Evolutionary conservation across 805 yeast genomes (phyloP), one percentile per base, ranked within the genome.

Genomic region (Candida corydali): DNA sequence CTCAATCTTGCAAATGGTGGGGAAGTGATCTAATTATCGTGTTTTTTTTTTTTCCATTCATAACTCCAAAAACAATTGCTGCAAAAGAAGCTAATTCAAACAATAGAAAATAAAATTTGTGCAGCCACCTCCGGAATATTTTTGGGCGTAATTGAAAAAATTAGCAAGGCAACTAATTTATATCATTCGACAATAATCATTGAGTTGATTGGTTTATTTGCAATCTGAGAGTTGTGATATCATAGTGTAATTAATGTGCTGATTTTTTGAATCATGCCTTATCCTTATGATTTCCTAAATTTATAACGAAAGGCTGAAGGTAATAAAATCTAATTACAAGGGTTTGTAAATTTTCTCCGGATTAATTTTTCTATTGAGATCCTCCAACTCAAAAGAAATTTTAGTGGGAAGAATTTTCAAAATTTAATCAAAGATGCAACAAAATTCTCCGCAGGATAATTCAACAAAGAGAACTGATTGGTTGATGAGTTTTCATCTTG

Each of bases 311-410:
- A n/a, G n/a, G n/a, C n/a, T n/a, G n/a, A n/a, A n/a, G n/a, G 26
- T 24, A 24, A 24, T 10, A 7, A 7, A 24, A 10, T 10, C n/a
- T 24, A 10, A 10, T 10, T 20, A 8, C 10, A 20, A 8, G 24
- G 10, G 24, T 20, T 20, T 20, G 7, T 20, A 11, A 24, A 24
- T 19, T 15, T 30, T n/a, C 34, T 30, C 24, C 34, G 26, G 34
- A 30, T 30, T 30, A 30, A 30, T 20, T 30, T 10, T 30, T 12
- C n/a, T n/a, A n/a, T n/a, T 14, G 14, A 30, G 34, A 30, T 30
- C 34, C 34, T 12, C 26, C 26, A 20, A 17, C 10, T 20, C 9
- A 24, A 10, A 24, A 24, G 19, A 20, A 18, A 19, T 22, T 20
- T 30, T n/a, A n/a, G n/a, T 18, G 5, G 12, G 5, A 20, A 20